Conservation (phyloP, 2,329 filamentous ascomycete genomes). For the Truncatella angustata region DNA sequence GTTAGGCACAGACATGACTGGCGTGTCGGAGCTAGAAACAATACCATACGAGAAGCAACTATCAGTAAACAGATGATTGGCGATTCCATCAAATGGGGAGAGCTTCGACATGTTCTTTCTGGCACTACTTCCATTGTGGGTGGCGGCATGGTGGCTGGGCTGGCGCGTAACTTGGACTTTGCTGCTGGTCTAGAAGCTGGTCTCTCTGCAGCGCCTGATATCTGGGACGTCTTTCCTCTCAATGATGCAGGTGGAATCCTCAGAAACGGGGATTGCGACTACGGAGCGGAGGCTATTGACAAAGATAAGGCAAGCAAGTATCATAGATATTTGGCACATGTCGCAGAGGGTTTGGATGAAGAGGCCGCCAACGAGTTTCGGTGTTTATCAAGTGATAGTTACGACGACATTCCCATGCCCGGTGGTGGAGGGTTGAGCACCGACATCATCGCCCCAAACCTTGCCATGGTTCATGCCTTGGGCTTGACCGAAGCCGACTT, state of each 20-base stretch:
- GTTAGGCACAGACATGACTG: constrained; percentile 27
- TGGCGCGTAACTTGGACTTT: constrained; percentile 27
- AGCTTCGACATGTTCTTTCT: constrained; percentile 29
- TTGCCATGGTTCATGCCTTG: constrained; percentile 26
- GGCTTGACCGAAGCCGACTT: constrained; percentile 21
- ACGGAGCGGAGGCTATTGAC: constrained; percentile 19
- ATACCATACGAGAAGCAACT: constrained; percentile 16
- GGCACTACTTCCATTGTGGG: constrained; percentile 28
- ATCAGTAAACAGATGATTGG: constrained; percentile 19
- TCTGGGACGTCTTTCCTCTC: constrained; percentile 26
- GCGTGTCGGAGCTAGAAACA: constrained; percentile 21
- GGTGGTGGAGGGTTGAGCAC: constrained; percentile 21
- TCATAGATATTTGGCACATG: constrained; percentile 24
- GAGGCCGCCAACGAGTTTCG: constrained; percentile 27
- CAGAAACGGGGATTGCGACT: constrained; percentile 25
- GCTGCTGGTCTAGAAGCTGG: constrained; percentile 20
- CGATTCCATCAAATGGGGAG: constrained; percentile 23
- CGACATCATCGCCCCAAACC: constrained; percentile 24
- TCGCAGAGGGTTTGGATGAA: constrained; percentile 26
- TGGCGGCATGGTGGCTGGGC: constrained; percentile 22
- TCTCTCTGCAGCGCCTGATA: constrained; percentile 12
- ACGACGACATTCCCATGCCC: constrained; percentile 16
- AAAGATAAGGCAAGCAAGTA: constrained; percentile 11
- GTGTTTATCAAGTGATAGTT: constrained; percentile 23
- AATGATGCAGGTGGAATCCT: constrained; percentile 20